Conservation (phyloP, 1,139 yeast genomes). For the Pichia sp. region DNA sequence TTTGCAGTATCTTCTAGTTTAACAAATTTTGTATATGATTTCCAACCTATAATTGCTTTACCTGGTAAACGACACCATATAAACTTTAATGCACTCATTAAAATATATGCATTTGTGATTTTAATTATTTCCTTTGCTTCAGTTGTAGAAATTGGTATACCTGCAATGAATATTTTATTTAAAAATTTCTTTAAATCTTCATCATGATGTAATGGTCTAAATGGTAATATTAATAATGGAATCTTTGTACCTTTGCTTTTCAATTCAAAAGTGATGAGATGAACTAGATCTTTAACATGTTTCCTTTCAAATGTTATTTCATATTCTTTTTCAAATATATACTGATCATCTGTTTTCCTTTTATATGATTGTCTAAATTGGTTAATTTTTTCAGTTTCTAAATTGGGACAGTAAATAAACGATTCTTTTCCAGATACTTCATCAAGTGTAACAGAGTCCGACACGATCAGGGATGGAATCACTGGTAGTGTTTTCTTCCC, state of each 20-base stretch:
- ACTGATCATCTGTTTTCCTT: constrained; percentile 25
- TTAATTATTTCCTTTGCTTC: constrained; percentile 35
- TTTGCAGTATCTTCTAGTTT: constrained; percentile 58
- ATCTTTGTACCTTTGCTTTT: constrained; percentile 52
- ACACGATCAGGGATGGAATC: constrained; percentile 5
- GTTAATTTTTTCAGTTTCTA: constrained; percentile 16
- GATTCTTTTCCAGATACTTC: constrained; percentile 15
- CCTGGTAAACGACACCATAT: constrained; percentile 83
- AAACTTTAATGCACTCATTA: constrained; percentile 69
- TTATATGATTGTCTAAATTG: constrained; percentile 22
- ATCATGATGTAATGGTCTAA: constrained; percentile 52
- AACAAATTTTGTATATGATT: constrained; percentile 65
- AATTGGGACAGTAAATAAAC: constrained; percentile 27
- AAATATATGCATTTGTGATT: constrained; percentile 56
- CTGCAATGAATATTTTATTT: constrained; percentile 43
- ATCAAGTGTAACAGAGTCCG: constrained; percentile 8
- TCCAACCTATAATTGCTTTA: constrained; percentile 81
- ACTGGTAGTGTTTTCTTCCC: constrained; percentile 3
- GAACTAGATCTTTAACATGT: constrained; percentile 58
- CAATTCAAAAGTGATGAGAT: constrained; percentile 57
- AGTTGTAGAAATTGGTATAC: constrained; percentile 38
- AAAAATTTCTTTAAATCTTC: constrained; percentile 54
- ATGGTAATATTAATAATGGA: constrained; percentile 63
- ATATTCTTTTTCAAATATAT: constrained; percentile 16
- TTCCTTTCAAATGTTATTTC: constrained; percentile 51